Conservation (phyloP, 164 flowering plant species). For the Stephania yunnanensis region DNA sequence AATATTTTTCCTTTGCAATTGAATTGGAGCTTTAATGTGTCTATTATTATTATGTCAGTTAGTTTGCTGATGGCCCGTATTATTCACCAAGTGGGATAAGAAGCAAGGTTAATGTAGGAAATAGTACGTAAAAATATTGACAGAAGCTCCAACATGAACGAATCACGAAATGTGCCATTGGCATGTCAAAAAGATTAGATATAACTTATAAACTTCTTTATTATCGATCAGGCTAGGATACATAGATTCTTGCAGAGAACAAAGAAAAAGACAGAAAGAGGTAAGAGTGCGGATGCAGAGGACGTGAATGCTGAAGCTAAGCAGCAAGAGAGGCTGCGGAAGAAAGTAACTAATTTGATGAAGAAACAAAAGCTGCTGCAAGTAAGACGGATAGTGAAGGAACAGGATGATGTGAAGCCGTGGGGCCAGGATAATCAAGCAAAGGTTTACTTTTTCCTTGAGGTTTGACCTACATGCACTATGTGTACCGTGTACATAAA, state of each 20-base stretch:
- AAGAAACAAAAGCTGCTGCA: conserved; percentile 61
- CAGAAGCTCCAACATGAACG: background rate
- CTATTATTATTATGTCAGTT: background rate
- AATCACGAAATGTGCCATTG: background rate
- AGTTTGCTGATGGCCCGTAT: background rate
- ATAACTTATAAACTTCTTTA: conserved; percentile 5
- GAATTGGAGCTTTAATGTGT: background rate
- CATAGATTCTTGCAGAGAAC: conserved; percentile 66
- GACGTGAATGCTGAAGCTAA: conserved; percentile 23
- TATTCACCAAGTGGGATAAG: background rate
- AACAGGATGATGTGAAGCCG: conserved; percentile 47
- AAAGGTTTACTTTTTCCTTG: conserved; percentile 42
- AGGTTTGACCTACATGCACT: background rate
- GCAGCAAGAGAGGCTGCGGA: conserved; percentile 47
- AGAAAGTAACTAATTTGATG: conserved; percentile 57
- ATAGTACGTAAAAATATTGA: background rate
- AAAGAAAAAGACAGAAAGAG: conserved; percentile 33
- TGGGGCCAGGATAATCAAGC: conserved; percentile 68
- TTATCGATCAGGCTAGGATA: conserved; percentile 64
- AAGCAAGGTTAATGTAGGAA: background rate
- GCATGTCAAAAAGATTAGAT: background rate
- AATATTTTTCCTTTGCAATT: background rate
- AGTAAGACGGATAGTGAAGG: conserved; percentile 51
- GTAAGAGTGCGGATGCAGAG: conserved; percentile 22
- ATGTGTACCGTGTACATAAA: conserved; percentile 29